Evolutionary conservation across 495 filamentous ascomycete species (phyloP).

Genomic region (Annulohypoxylon maeteangense): DNA sequence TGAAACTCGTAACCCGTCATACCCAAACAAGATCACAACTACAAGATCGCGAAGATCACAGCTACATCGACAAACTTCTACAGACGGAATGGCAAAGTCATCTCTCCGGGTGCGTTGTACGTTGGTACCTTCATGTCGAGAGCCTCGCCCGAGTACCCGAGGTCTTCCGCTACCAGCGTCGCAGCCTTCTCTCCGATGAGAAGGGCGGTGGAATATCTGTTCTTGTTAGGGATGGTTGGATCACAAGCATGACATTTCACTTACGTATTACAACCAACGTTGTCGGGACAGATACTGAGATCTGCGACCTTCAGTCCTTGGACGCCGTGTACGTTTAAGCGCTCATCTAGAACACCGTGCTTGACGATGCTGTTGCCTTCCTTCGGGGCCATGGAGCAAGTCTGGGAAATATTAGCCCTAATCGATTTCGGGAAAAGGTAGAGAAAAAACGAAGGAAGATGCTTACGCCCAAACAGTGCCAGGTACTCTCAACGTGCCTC

Average conservation of each 20-base stretch:
- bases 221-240: neutral
- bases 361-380: constrained; percentile 84
- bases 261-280: constrained; percentile 82
- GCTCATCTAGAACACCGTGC: constrained; percentile 82
- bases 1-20: constrained; percentile 4
- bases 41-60: neutral
- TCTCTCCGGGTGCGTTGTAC: constrained; percentile 69
- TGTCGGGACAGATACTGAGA: constrained; percentile 82
- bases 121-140: constrained; percentile 79
- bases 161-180: constrained; percentile 75
- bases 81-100: constrained; percentile 46
- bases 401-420: constrained; percentile 55
- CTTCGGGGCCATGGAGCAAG: constrained; percentile 83
- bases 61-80: constrained; percentile 12
- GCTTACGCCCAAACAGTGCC: constrained; percentile 71
- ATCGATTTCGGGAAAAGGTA: neutral
- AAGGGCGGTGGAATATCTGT: constrained; percentile 73
- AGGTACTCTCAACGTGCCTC: constrained; percentile 81
- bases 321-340: constrained; percentile 83
- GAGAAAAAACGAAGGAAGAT: constrained; percentile 5
- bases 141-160: constrained; percentile 77
- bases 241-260: constrained; percentile 40
- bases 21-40: constrained; percentile 7
- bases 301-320: constrained; percentile 85
- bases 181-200: constrained; percentile 88